Evolutionary conservation across 192 early-diverging fungal genomes (phyloP).

Genomic region (Geranomyces variabilis): DNA sequence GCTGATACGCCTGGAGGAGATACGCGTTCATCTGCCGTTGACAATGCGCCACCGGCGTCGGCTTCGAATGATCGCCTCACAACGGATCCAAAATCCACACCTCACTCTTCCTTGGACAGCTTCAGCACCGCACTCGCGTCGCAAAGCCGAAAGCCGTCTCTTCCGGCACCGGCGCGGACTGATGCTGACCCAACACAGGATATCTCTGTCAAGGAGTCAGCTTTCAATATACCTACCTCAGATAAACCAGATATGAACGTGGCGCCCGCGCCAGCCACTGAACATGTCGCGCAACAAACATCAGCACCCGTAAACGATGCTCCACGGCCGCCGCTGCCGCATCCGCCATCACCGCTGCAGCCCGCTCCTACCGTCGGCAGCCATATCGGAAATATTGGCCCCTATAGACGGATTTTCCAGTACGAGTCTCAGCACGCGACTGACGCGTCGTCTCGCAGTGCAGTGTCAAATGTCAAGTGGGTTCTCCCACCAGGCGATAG

Average conservation of each 20-base stretch:
- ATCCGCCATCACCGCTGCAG: slow-evolving; percentile 19
- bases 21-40: neutral
- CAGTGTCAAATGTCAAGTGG: slow-evolving; percentile 14
- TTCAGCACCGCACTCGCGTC: no score
- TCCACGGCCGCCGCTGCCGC: slow-evolving; percentile 7
- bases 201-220: no score
- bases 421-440: slow-evolving; percentile 14
- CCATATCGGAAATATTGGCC: slow-evolving; percentile 43
- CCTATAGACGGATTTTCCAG: slow-evolving; percentile 50
- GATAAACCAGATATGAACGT: no score
- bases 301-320: neutral
- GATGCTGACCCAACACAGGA: no score
- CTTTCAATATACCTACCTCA: no score
- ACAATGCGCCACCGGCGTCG: no score
- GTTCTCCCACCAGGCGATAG: neutral
- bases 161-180: no score
- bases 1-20: neutral
- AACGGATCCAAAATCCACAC: no score
- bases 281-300: neutral
- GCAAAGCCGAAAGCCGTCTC: no score
- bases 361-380: slow-evolving; percentile 8
- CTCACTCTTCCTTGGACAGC: no score
- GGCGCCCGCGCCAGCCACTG: no score
- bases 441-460: neutral
- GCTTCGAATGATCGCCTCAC: no score